Base-by-base conservation (phyloP, 1,139 yeast genomes). In the Petasospora fabianii region DNA sequence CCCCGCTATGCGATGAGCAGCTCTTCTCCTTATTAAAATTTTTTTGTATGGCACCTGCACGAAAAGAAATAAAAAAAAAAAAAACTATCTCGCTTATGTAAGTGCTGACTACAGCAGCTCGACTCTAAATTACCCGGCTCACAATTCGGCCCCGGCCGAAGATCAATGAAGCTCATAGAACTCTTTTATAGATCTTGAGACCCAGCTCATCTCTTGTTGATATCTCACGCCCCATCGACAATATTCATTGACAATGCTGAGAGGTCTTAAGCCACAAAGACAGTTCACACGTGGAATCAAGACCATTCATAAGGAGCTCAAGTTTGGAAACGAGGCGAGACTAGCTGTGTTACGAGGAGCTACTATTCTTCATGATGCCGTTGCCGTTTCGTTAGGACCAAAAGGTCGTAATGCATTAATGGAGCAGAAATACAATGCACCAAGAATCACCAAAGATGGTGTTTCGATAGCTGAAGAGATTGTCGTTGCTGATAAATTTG, bases 371-470 rank as follows among this genome's bases (percentile, higher is more conserved):
- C 51, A 53, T 20, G 46, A 42, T 16, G 56, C 58, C 1, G 58
- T 54, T 5, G 47, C 55, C 14, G 42, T 49, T 11, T 53, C 58
- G 3, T 30, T 54, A 18, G 58, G 58, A 1, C 58, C 58, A 29
- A 46, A 47, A 15, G 58, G 58, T 12, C 51, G 58, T 35, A 49
- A 42, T 24, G 58, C 42, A 2, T 33, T 54, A 3, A 40, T 53
- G 44, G 54, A 54, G 36, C 57, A 53, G 37, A 47, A 49, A 36
- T 54, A 53, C 39, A 44, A 41, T 29, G 46, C 50, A 24, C 58
- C 58, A 18, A 48, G 49, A 24, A 48, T 54, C 43, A 54, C 58
- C 16, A 54, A 54, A 35, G 58, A 54, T 32, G 58, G 58, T 14
- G 53, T 44, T 15, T 38, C 53, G 16, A 48, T 54, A 20, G 55